Evolutionary conservation across 148 eudicot genomes (phyloP).

Genomic region (Cornus florida): DNA sequence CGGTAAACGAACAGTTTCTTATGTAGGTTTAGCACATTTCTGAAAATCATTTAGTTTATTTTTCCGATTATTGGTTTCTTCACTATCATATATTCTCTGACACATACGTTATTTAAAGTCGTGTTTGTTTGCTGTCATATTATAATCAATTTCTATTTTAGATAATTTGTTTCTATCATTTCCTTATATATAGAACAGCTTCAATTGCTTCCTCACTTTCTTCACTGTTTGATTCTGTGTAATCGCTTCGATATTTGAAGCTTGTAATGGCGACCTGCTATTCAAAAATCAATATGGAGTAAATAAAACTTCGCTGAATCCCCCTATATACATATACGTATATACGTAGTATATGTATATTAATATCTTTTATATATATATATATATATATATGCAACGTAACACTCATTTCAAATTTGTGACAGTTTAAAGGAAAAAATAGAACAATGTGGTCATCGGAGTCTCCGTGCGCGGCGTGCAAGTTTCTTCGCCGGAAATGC

Average conservation of each 20-base stretch:
- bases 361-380: too few relatives aligned
- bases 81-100: background rate
- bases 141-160: background rate
- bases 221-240: background rate
- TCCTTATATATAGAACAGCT: background rate
- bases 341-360: too few relatives aligned
- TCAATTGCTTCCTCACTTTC: background rate
- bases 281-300: background rate
- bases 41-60: too few relatives aligned
- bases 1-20: too few relatives aligned
- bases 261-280: background rate
- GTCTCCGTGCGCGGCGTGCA: constrained; percentile 94
- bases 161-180: background rate
- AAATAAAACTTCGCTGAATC: constrained; percentile 13
- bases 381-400: too few relatives aligned
- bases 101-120: background rate
- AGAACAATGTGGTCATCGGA: constrained; percentile 55
- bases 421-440: background rate
- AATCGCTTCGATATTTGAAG: constrained; percentile 7
- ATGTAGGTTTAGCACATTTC: too few relatives aligned
- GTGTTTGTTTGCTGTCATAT: too few relatives aligned
- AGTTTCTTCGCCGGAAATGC: constrained; percentile 75
- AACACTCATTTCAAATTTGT: background rate
- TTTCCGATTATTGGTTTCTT: too few relatives aligned
- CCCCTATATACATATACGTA: background rate